Evolutionary conservation across 345 rosid genomes (phyloP).

Genomic region (Eucalyptus albens): DNA sequence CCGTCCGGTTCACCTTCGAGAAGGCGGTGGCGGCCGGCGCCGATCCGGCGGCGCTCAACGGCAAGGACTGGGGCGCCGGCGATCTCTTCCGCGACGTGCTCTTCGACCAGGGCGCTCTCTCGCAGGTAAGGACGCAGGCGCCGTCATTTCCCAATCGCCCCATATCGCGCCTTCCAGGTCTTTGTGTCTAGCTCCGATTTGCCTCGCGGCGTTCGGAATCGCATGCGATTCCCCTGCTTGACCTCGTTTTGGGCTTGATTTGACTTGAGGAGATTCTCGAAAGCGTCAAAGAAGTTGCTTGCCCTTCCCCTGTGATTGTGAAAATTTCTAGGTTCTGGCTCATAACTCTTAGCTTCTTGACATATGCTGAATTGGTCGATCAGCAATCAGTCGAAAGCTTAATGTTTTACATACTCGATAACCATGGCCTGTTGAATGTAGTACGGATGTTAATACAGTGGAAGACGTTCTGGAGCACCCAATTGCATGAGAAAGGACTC

Average conservation of each 20-base stretch:
- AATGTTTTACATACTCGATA: not conserved
- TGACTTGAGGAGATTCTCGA: not conserved
- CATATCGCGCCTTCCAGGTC: not conserved
- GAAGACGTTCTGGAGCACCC: not conserved
- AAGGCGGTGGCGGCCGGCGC: slow-evolving; percentile 51
- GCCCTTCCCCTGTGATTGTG: not conserved
- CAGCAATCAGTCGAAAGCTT: not conserved
- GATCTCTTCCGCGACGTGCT: slow-evolving; percentile 74
- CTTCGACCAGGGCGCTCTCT: slow-evolving; percentile 42
- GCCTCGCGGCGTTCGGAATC: not conserved
- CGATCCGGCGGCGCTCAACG: slow-evolving; percentile 53
- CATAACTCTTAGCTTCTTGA: not conserved
- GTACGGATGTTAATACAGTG: not conserved
- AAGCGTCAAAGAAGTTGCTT: not conserved
- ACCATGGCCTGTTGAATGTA: not conserved
- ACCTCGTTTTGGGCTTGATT: not conserved
- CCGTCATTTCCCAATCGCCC: not conserved
- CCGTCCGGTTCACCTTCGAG: slow-evolving; percentile 68
- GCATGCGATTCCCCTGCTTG: not conserved
- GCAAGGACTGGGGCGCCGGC: slow-evolving; percentile 84
- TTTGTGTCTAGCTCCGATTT: not conserved
- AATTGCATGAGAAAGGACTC: not conserved
- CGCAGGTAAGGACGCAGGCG: slow-evolving; percentile 25
- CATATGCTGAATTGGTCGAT: not conserved
- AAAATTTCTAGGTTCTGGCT: not conserved